Evolutionary conservation across 106 monocot species (phyloP).

Genomic region (Platanthera guangdongensis): DNA sequence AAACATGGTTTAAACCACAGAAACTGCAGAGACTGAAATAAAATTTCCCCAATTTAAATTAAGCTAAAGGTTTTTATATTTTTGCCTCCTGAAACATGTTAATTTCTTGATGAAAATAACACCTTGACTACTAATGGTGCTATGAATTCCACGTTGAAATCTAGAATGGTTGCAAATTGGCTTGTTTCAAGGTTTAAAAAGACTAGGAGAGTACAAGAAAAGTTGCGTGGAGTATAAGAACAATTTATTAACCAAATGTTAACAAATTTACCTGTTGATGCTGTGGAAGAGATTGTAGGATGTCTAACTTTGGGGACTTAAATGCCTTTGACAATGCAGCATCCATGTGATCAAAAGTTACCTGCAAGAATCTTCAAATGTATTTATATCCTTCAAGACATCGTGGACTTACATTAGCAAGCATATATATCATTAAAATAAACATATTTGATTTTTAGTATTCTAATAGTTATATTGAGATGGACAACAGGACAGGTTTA

Average conservation of each 20-base stretch:
- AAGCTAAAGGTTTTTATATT: no score
- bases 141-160: neutral
- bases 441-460: neutral
- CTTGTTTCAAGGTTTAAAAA: no score
- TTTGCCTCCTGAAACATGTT: neutral
- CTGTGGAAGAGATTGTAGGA: constrained; percentile 80
- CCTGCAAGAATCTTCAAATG: constrained; percentile 38
- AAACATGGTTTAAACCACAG: no score
- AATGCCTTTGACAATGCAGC: constrained; percentile 84
- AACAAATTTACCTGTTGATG: constrained; percentile 71
- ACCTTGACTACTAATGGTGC: neutral
- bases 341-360: constrained; percentile 78
- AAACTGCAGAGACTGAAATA: no score
- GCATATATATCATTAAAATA: neutral
- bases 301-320: constrained; percentile 60
- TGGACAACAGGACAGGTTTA: neutral
- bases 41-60: no score
- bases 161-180: neutral
- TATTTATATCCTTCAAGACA: neutral
- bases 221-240: no score
- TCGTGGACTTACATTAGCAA: neutral
- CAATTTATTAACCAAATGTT: neutral
- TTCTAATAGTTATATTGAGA: neutral
- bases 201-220: no score
- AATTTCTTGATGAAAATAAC: neutral